Evolutionary conservation across 257 asterid species (phyloP).

Genomic region (Plectranthus barbatus): DNA sequence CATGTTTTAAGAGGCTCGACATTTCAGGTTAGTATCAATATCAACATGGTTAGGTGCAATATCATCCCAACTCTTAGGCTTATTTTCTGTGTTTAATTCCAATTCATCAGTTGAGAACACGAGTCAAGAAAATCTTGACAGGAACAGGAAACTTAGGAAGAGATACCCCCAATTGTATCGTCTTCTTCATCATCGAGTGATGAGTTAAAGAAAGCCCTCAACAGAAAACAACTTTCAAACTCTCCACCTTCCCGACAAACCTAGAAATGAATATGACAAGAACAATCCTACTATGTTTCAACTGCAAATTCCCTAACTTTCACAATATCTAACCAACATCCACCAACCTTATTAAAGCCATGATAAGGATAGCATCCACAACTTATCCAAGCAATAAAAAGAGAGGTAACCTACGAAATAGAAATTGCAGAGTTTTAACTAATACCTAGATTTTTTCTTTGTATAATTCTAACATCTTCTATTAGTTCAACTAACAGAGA

Average conservation of each 20-base stretch:
- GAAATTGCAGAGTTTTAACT: not conserved
- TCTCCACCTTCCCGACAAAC: not conserved
- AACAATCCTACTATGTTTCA: not conserved
- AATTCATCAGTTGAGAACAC: not conserved
- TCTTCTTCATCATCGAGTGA: no score
- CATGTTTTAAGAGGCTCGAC: not conserved
- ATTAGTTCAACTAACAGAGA: not conserved
- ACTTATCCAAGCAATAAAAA: not conserved
- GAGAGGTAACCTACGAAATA: not conserved
- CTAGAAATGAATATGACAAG: not conserved
- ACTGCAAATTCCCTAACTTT: not conserved
- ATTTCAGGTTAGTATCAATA: not conserved
- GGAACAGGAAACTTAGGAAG: not conserved
- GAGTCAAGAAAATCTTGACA: not conserved
- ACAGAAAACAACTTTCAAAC: not conserved
- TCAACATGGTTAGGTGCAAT: not conserved
- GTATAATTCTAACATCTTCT: not conserved
- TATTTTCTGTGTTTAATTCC: not conserved
- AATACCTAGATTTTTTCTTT: not conserved
- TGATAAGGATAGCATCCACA: not conserved
- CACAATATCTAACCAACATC: not conserved
- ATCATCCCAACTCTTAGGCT: not conserved
- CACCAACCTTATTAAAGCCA: slow-evolving; percentile 6
- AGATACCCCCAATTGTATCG: not conserved
- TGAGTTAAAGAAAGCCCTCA: not conserved